These are phyloP conservation scores for Eragrostis nindensis DNA, from an alignment of 176 grass and related monocot species.

Conservation along the genomic window DNA sequence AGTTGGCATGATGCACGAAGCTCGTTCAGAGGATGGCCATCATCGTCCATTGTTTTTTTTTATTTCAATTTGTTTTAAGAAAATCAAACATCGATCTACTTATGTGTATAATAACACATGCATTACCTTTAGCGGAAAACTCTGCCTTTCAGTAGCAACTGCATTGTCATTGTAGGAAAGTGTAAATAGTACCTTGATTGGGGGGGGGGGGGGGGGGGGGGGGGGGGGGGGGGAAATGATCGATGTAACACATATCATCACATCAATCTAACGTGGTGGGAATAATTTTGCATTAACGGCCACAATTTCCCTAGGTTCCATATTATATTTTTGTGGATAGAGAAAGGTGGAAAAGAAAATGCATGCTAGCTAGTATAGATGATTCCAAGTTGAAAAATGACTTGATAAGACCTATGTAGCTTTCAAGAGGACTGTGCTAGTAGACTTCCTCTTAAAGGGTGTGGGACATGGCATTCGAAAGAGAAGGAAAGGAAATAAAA, in stretches of 20 bases:
- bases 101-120: not conserved
- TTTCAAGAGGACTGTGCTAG: constrained; percentile 55
- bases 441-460: constrained; percentile 56
- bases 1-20: not conserved
- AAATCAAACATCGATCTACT: not conserved
- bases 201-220: too few relatives aligned
- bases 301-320: constrained; percentile 8
- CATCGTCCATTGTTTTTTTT: not conserved
- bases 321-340: constrained; percentile 28
- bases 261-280: constrained; percentile 23
- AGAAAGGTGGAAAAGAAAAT: constrained; percentile 35
- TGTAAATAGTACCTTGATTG: not conserved
- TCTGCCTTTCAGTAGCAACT: not conserved
- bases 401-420: constrained; percentile 46
- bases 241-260: constrained; percentile 1
- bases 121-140: not conserved
- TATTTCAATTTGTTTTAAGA: not conserved
- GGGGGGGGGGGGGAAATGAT: constrained; percentile 17
- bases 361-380: constrained; percentile 17
- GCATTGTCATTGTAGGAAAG: not conserved
- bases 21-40: not conserved
- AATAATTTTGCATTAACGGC: constrained; percentile 7
- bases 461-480: constrained; percentile 51
- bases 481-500: constrained; percentile 37
- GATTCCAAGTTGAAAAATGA: constrained; percentile 42